Conservation (phyloP, 148 eudicot species). For the Beta vulgaris region DNA sequence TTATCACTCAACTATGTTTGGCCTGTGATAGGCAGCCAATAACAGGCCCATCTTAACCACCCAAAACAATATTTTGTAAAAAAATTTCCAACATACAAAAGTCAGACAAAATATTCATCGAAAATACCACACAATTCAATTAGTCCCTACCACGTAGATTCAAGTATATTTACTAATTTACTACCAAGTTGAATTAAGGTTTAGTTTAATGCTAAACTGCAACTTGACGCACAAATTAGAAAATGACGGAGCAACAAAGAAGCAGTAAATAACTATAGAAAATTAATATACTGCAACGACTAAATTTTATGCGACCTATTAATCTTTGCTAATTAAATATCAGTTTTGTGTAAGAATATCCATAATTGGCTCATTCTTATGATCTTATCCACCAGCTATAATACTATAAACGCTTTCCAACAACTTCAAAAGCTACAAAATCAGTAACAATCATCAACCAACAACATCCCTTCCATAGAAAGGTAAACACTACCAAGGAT, state of each 20-base stretch:
- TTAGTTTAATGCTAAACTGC: too few relatives aligned
- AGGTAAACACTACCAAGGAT: not conserved
- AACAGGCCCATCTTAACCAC: not conserved
- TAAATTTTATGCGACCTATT: too few relatives aligned
- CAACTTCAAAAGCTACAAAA: slow-evolving; percentile 19
- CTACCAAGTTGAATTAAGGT: too few relatives aligned
- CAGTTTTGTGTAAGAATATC: not conserved
- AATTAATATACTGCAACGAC: too few relatives aligned
- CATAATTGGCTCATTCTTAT: not conserved
- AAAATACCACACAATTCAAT: too few relatives aligned
- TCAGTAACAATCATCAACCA: slow-evolving; percentile 21
- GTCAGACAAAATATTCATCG: too few relatives aligned
- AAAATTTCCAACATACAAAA: not conserved
- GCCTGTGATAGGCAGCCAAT: not conserved
- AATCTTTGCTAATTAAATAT: not conserved
- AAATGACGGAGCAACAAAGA: too few relatives aligned
- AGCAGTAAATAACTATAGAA: too few relatives aligned
- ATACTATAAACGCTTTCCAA: not conserved
- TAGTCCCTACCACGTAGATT: too few relatives aligned
- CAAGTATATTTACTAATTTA: too few relatives aligned
- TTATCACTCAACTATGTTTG: not conserved
- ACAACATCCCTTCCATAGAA: slow-evolving; percentile 16
- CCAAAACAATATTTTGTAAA: too few relatives aligned
- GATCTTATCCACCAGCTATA: not conserved
- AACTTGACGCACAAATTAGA: too few relatives aligned